Evolutionary conservation across 2,329 filamentous ascomycete genomes (phyloP).

Genomic region (Penicillium sp.): DNA sequence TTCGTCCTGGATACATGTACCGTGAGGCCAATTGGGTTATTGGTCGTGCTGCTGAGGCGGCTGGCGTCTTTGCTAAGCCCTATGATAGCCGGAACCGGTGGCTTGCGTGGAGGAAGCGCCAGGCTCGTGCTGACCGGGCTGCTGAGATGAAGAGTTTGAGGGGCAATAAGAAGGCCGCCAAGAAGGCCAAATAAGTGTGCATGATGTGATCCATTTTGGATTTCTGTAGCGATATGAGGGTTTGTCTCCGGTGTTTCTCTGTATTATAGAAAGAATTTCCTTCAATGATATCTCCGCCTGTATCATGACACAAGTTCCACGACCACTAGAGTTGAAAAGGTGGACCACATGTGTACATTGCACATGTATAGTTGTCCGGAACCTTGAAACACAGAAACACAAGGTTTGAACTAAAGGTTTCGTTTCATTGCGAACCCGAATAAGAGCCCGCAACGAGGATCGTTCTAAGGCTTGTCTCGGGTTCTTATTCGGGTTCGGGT

Average conservation of each 20-base stretch:
- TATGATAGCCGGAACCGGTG: slow-evolving; percentile 63
- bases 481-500: too few species aligned
- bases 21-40: slow-evolving; percentile 69
- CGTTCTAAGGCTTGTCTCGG: too few species aligned
- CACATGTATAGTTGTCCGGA: too few species aligned
- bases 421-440: too few species aligned
- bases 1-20: slow-evolving; percentile 63
- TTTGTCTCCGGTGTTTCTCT: slow-evolving; percentile 29
- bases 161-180: slow-evolving; percentile 45
- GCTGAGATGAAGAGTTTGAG: slow-evolving; percentile 57
- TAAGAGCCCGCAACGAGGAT: too few species aligned
- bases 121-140: slow-evolving; percentile 51
- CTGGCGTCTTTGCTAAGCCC: slow-evolving; percentile 56
- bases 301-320: neutral
- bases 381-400: neutral
- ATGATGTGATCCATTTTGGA: slow-evolving; percentile 24
- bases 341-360: neutral
- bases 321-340: neutral
- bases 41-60: slow-evolving; percentile 62
- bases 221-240: slow-evolving; percentile 28
- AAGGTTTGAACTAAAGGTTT: too few species aligned
- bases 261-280: slow-evolving; percentile 35
- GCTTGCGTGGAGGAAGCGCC: slow-evolving; percentile 64
- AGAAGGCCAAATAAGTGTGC: slow-evolving; percentile 37
- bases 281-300: slow-evolving; percentile 11